Conservation (phyloP, 352 stramenopile genomes). For the Phytophthora nicotianae region DNA sequence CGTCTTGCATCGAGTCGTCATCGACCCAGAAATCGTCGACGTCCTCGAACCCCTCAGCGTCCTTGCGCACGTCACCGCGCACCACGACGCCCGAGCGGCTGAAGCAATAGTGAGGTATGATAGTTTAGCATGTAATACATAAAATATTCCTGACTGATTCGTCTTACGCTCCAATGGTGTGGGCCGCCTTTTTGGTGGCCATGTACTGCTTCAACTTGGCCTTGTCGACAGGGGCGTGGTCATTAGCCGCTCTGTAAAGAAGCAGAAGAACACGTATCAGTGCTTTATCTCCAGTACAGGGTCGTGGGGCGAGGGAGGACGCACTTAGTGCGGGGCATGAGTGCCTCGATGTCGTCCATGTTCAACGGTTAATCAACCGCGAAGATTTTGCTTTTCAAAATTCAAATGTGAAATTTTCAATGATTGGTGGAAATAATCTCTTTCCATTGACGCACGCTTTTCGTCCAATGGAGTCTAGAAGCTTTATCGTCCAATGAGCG, state of each 20-base stretch:
- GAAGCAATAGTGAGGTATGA: slow-evolving; percentile 4
- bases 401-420: slow-evolving; percentile 8
- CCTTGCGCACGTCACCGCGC: slow-evolving; percentile 70
- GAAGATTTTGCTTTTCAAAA: slow-evolving; percentile 23
- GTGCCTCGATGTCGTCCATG: slow-evolving; percentile 62
- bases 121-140: slow-evolving; percentile 8
- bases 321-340: slow-evolving; percentile 82
- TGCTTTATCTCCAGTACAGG: neutral
- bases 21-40: slow-evolving; percentile 90
- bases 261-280: neutral
- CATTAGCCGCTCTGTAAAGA: slow-evolving; percentile 44
- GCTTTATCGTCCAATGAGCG: slow-evolving; percentile 23
- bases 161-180: slow-evolving; percentile 35
- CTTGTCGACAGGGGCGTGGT: slow-evolving; percentile 51
- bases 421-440: slow-evolving; percentile 17
- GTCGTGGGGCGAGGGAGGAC: slow-evolving; percentile 2
- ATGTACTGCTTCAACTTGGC: slow-evolving; percentile 70
- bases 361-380: neutral
- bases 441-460: slow-evolving; percentile 4
- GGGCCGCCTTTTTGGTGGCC: slow-evolving; percentile 41
- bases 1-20: slow-evolving; percentile 48
- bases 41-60: slow-evolving; percentile 84
- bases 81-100: slow-evolving; percentile 65
- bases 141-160: neutral
- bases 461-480: slow-evolving; percentile 19